Evolutionary conservation across 208 protist species (phyloP), one percentile per base, ranked within the genome.

Genomic region (Herpetomonas samuelpessoai): DNA sequence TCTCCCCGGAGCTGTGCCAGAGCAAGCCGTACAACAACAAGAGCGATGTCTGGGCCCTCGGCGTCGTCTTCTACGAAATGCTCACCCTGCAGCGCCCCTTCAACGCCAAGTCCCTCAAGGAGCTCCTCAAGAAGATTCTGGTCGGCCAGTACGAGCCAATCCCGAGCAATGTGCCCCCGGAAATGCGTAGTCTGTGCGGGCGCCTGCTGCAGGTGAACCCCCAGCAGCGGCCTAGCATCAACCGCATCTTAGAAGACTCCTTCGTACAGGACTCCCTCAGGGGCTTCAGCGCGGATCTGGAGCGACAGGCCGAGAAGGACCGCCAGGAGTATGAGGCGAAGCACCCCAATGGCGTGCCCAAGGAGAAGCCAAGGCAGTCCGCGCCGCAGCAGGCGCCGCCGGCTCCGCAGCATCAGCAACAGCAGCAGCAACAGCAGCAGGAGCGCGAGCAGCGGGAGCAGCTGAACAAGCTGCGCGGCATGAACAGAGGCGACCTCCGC

Each of bases 1-100:
- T 98, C 71, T 96, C 86, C 9, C 97, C 95, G 16, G 94, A 98
- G 81, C 74, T 98, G 51, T 98, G 92, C 81, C 79, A 97, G 70
- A 96, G 86, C 80, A 86, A 91, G 75, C 87, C 90, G 38, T 98
- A 98, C 81, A 97, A 97, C 72, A 91, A 89, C 73, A 96, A 97
- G 74, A 90, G 84, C 54, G 94, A 98, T 67, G 83, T 96, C 31
- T 97, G 93, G 93, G 85, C 92, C 4, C 77, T 96, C 58, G 91
- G 91, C 49, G 85, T 96, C 19, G 83, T 96, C 60, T 86, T 96
- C 54, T 96, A 96, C 74, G 91, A 96, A 59, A 83, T 81, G 26
- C 76, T 93, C 24, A 96, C 88, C n/a, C 85, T 96, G 27, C 83
- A 86, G 57, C 82, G 88, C 52, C 91, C 91, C 52, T 96, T 95